These are phyloP conservation scores for Spinacia oleracea DNA, from an alignment of 179 eudicot genomes.

Conservation along the genomic window DNA sequence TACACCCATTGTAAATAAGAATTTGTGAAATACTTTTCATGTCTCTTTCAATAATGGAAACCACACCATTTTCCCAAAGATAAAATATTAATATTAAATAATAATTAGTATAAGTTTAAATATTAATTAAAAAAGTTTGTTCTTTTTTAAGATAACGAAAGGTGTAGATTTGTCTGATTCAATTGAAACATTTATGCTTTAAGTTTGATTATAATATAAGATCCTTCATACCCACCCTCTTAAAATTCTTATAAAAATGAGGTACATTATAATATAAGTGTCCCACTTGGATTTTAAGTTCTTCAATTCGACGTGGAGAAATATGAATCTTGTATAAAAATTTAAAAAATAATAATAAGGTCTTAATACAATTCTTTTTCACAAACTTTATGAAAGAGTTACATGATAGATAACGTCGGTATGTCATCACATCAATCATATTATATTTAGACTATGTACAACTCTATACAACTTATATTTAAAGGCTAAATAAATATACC, in stretches of 20 bases:
- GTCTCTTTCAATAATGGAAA: neutral
- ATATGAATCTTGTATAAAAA: slow-evolving; percentile 19
- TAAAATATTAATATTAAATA: neutral
- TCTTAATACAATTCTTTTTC: slow-evolving; percentile 6
- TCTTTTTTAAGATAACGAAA: slow-evolving; percentile 24
- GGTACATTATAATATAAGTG: slow-evolving; percentile 13
- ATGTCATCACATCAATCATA: slow-evolving; percentile 19
- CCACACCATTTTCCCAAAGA: neutral
- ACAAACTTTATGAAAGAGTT: slow-evolving; percentile 13
- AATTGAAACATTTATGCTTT: slow-evolving; percentile 15
- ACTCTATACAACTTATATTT: neutral
- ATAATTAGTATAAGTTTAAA: neutral
- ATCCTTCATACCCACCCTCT: neutral
- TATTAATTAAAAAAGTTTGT: neutral
- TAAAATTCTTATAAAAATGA: neutral
- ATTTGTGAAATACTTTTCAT: no score
- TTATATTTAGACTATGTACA: neutral
- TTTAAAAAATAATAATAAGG: neutral
- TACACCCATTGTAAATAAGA: no score
- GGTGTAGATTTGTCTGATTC: slow-evolving; percentile 22
- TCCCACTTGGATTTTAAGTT: slow-evolving; percentile 20
- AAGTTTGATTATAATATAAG: neutral
- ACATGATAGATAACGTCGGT: slow-evolving; percentile 23
- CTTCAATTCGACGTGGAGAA: slow-evolving; percentile 26
- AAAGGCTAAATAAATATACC: neutral